phyloP scores from a whole-genome alignment of 768 basidiomycete species.

The Pisolithus marmoratus region DNA sequence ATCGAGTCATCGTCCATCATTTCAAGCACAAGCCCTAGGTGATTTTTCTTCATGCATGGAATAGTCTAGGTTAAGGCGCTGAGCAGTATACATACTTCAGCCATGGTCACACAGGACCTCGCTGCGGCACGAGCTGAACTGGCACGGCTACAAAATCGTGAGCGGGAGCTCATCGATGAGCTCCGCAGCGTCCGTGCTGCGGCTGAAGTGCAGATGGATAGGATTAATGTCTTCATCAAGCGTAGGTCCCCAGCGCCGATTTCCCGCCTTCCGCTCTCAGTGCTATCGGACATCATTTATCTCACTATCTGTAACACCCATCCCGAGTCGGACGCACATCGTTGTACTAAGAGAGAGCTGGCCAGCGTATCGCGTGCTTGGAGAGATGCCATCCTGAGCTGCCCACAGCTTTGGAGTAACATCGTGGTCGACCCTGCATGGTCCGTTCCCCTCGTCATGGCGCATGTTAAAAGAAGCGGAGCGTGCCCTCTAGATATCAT shows the following conservation, averaged over 20 bases:
- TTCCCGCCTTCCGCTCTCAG: neutral
- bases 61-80: too few species aligned
- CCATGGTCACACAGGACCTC: too few species aligned
- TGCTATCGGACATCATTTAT: too few species aligned
- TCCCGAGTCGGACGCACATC: too few species aligned
- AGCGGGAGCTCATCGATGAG: neutral
- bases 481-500: neutral
- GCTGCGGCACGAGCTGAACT: neutral
- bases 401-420: neutral
- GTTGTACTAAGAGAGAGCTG: neutral
- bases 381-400: neutral
- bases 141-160: neutral
- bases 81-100: too few species aligned
- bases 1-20: too few species aligned
- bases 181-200: neutral
- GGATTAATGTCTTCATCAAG: neutral
- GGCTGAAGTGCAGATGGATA: neutral
- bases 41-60: too few species aligned
- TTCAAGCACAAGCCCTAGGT: too few species aligned
- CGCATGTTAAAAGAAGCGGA: neutral
- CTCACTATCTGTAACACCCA: too few species aligned
- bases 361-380: neutral
- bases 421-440: neutral
- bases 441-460: neutral
- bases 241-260: neutral